Evolutionary conservation across 2,329 filamentous ascomycete genomes (phyloP).

Genomic region (Pseudovirgaria hyperparasitica): DNA sequence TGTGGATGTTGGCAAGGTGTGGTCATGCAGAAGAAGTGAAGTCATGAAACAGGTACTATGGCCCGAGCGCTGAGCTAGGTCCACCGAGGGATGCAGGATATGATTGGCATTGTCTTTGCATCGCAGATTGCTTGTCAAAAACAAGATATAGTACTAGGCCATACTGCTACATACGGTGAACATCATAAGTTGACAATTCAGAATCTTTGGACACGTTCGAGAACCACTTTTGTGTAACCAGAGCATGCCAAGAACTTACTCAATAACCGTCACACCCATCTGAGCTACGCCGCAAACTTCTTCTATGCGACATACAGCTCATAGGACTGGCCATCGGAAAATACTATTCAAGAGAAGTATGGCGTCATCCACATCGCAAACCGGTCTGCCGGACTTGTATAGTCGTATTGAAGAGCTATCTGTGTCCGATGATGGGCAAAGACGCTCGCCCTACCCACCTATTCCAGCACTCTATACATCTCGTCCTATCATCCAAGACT

Average conservation of each 20-base stretch:
- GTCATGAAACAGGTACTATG: too few relatives aligned
- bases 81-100: neutral
- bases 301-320: neutral
- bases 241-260: neutral
- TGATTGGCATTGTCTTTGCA: neutral
- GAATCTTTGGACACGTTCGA: too few relatives aligned
- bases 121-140: neutral
- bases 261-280: constrained; percentile 6
- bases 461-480: constrained; percentile 15
- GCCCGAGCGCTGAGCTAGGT: too few relatives aligned
- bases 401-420: constrained; percentile 23
- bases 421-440: constrained; percentile 21
- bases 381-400: too few relatives aligned
- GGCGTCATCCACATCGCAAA: constrained; percentile 14
- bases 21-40: too few relatives aligned
- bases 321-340: neutral
- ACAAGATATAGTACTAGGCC: neutral
- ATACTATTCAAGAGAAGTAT: constrained; percentile 12
- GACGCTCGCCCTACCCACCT: constrained; percentile 14
- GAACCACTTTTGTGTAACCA: too few relatives aligned
- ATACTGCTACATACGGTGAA: neutral
- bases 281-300: constrained; percentile 15
- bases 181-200: neutral
- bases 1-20: too few relatives aligned
- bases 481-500: constrained; percentile 46